phyloP scores from a whole-genome alignment of 192 early-diverging fungal genomes.

The Thoreauomyces humboldtii region DNA sequence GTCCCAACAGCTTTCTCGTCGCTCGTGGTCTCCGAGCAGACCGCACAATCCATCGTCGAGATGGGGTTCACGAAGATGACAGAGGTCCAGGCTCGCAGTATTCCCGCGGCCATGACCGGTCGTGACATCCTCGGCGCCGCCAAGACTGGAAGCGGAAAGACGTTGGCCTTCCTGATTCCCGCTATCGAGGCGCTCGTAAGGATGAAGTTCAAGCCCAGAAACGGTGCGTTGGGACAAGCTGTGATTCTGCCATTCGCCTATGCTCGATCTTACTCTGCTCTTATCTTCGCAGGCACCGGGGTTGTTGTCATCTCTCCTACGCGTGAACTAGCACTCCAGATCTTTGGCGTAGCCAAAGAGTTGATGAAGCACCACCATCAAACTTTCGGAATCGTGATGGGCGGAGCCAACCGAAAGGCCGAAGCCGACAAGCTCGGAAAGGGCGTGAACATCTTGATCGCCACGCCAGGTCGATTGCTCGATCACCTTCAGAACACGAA shows the following conservation, averaged over 20 bases:
- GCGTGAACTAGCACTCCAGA: slow-evolving; percentile 97
- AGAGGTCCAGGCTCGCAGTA: slow-evolving; percentile 92
- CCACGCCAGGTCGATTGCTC: slow-evolving; percentile 93
- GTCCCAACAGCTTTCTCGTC: slow-evolving; percentile 67
- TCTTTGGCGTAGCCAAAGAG: slow-evolving; percentile 97
- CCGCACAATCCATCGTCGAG: slow-evolving; percentile 75
- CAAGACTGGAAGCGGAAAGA: slow-evolving; percentile 95
- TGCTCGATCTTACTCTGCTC: too few species aligned
- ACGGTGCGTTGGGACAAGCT: too few species aligned
- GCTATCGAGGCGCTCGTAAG: slow-evolving; percentile 86
- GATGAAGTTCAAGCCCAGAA: slow-evolving; percentile 95
- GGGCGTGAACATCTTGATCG: slow-evolving; percentile 94
- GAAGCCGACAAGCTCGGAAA: slow-evolving; percentile 94
- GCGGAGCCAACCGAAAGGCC: slow-evolving; percentile 93
- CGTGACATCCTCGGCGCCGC: slow-evolving; percentile 97
- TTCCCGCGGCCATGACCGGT: slow-evolving; percentile 93
- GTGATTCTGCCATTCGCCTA: too few species aligned
- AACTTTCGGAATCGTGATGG: slow-evolving; percentile 98
- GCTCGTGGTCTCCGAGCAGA: slow-evolving; percentile 76
- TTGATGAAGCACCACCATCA: slow-evolving; percentile 92
- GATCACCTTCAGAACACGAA: slow-evolving; percentile 99
- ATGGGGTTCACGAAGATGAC: slow-evolving; percentile 96
- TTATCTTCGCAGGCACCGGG: slow-evolving; percentile 68
- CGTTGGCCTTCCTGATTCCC: slow-evolving; percentile 94
- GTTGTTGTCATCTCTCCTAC: slow-evolving; percentile 95